Evolutionary conservation across 345 rosid species (phyloP).

Genomic region (Corymbia maculata): DNA sequence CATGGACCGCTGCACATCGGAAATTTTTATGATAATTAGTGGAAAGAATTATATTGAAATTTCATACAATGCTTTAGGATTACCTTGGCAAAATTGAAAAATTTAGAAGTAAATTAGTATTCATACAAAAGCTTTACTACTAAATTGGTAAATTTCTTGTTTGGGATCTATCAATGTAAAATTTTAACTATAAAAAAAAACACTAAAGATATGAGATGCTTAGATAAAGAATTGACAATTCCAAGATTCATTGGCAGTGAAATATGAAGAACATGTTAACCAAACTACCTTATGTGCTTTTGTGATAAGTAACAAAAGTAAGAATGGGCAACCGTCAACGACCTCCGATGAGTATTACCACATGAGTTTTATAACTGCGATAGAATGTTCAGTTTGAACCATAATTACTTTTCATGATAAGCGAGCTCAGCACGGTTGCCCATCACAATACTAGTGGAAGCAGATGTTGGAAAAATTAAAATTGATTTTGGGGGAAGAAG

Average conservation of each 20-base stretch:
- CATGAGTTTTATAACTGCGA: not conserved
- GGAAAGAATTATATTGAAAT: no score
- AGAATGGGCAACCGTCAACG: not conserved
- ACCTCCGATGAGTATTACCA: not conserved
- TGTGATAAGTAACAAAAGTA: not conserved
- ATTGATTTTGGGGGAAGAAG: not conserved
- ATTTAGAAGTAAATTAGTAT: no score
- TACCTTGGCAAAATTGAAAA: no score
- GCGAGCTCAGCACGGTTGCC: not conserved
- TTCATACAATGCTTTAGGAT: no score
- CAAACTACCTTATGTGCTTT: not conserved
- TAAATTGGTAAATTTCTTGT: no score
- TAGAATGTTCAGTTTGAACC: not conserved
- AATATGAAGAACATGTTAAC: not conserved
- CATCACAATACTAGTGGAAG: not conserved
- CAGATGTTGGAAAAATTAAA: not conserved
- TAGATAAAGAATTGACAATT: not conserved
- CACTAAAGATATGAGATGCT: not conserved
- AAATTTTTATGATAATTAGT: not conserved
- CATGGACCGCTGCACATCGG: not conserved
- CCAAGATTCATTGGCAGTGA: not conserved
- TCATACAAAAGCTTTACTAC: rapidly evolving
- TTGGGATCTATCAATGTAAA: not conserved
- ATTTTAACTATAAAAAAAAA: not conserved
- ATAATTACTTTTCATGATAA: not conserved